Evolutionary conservation across 257 asterid species (phyloP), one percentile per base, ranked within the genome.

Genomic region (Cruciata laevipes): DNA sequence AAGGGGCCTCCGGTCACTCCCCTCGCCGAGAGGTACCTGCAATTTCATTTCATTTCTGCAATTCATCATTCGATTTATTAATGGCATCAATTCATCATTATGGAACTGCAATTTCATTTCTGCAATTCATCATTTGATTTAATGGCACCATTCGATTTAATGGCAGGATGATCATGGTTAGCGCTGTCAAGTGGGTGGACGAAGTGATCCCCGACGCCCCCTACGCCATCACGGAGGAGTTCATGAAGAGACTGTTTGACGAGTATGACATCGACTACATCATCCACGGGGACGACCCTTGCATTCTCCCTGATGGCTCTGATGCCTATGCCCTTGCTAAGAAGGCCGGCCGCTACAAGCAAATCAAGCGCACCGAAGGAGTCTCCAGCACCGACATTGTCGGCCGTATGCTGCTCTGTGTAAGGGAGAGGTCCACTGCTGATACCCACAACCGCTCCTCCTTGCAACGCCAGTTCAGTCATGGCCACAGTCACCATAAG

Each of bases 351-450:
- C 95, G 97, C 75, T 92, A 87, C 74, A 92, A 92, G 68, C 97
- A 92, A 81, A 91, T 91, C 69, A 91, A 91, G 81, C 95, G 98
- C 68, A 91, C 96, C 2, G 98, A 91, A 78, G 98, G 98, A 57
- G 96, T 91, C 38, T 91, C 98, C 4, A 91, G 98, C 83, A 89
- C 96, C 51, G 98, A 89, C 72, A 93, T 93, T 31, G 97, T 93
- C 72, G 97, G 99, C 31, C 96, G 99, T 40, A 94, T 94, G 99
- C 98, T 94, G 81, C 96, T 94, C 66, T 94, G 99, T 78, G 89
- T 88, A 78, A 85, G 99, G 76, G 99, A 94, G 83, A 88, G 99
- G 85, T 80, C 92, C 74, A 67, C 77, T 55, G 80, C 81, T 42
- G 96, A 83, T 74, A 85, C 82, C 71, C 89, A 81, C 68, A 90